Base-by-base conservation (phyloP, 2,329 filamentous ascomycete species). In the Colletotrichum sansevieriae region DNA sequence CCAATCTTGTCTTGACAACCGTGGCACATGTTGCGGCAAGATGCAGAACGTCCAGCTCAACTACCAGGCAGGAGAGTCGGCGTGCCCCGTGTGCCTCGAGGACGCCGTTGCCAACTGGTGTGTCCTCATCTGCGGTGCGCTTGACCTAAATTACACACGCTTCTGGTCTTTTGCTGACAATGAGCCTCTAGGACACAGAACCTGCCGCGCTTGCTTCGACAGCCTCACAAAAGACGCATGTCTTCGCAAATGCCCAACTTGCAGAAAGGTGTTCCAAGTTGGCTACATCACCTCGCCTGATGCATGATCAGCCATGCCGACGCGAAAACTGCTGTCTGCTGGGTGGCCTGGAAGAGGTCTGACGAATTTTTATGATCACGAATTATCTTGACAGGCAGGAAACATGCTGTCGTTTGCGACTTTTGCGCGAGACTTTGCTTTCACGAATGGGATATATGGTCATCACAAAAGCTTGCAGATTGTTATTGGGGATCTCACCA, bases 1-100 rank as follows among this genome's bases (percentile, higher is more conserved):
- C 39, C 55, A 58, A 5, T 29, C 39, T 20, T 58, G 55, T 39
- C 12, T 58, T 2, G 55, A 58, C 9, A 43, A 33, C 12, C 55
- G 55, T 6, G 55, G 55, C 8, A 58, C 22, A 6, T 58, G 55
- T 37, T 58, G 55, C n/a, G 55, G 55, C n/a, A 43, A 44, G 22
- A 13, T 58, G 20, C 55, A 58, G 13, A 58, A 58, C 4, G 18
- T 58, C 1, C 55, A 58, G 22, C 37, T 58, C 15, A 43, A 58
- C 39, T 58, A 44, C 22, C 55, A 58, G 20, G 55, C 55, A 12
- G 55, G 55, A 15, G 55, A 43, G 20, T 41, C 37, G 22, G 25
- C 9, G 15, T 58, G 55, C 9, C 22, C 18, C 9, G 25, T 58
- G 5, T 58, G 55, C n/a, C 37, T 22, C 20, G 55, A 58, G 8